Conservation (phyloP, 352 stramenopile species). For the Phytophthora tubulina region DNA sequence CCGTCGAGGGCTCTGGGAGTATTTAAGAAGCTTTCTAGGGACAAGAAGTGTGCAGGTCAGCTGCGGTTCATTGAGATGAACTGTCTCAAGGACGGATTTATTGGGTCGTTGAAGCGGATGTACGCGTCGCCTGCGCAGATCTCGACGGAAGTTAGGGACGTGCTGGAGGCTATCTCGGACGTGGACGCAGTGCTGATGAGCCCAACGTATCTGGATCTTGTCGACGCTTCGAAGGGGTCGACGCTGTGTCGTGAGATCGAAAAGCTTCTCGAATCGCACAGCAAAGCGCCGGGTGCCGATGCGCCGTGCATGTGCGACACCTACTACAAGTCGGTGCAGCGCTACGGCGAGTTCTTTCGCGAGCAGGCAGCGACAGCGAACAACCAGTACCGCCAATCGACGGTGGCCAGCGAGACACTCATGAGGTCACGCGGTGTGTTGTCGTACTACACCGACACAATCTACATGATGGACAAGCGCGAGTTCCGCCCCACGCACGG, state of each 20-base stretch:
- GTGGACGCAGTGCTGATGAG: constrained; percentile 75
- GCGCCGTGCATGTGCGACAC: constrained; percentile 75
- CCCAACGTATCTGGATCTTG: constrained; percentile 63
- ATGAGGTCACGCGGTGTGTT: constrained; percentile 78
- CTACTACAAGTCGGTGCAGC: constrained; percentile 74
- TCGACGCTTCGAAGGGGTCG: constrained; percentile 64
- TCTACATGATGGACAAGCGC: constrained; percentile 85
- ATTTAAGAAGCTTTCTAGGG: constrained; percentile 63
- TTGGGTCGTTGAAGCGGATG: constrained; percentile 67
- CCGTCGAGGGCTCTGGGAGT: constrained; percentile 64
- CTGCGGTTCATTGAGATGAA: constrained; percentile 78
- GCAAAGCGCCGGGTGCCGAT: constrained; percentile 38
- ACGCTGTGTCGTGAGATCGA: constrained; percentile 66
- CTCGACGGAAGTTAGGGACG: constrained; percentile 72
- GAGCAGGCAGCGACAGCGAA: constrained; percentile 51
- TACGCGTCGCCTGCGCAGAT: constrained; percentile 69
- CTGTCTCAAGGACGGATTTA: constrained; percentile 69
- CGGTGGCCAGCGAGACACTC: constrained; percentile 78
- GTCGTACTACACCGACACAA: constrained; percentile 86
- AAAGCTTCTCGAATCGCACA: constrained; percentile 63
- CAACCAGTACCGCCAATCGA: constrained; percentile 59
- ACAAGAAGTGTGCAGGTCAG: constrained; percentile 59
- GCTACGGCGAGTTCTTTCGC: constrained; percentile 75
- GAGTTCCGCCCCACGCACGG: constrained; percentile 72
- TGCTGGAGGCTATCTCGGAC: constrained; percentile 81